These are phyloP conservation scores for Hymenoscyphus scutula DNA, from an alignment of 2,329 filamentous ascomycete species.

Conservation along the genomic window DNA sequence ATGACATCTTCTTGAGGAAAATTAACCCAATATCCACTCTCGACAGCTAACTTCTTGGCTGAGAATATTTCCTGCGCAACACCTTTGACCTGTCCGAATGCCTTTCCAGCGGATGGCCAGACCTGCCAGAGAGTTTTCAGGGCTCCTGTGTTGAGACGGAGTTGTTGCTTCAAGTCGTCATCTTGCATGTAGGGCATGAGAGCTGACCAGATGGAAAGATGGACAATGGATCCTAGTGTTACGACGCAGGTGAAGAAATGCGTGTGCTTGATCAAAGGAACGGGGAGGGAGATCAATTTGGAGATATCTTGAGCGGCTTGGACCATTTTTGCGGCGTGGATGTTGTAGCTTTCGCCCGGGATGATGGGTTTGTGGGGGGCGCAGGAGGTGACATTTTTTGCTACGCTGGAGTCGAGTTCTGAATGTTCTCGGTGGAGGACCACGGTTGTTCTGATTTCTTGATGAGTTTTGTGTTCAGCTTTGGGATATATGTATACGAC, in stretches of 20 bases:
- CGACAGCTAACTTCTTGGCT: slow-evolving; percentile 32
- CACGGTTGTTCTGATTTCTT: slow-evolving; percentile 53
- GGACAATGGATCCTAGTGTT: slow-evolving; percentile 73
- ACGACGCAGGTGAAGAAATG: slow-evolving; percentile 81
- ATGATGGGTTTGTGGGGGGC: slow-evolving; percentile 56
- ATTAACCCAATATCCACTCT: slow-evolving; percentile 31
- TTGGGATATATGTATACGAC: slow-evolving; percentile 7
- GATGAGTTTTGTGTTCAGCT: not conserved
- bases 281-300: slow-evolving; percentile 68
- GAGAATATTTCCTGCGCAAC: slow-evolving; percentile 69
- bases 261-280: slow-evolving; percentile 68
- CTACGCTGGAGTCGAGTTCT: slow-evolving; percentile 54
- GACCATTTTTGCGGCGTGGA: slow-evolving; percentile 75
- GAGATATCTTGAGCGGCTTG: slow-evolving; percentile 75
- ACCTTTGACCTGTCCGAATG: slow-evolving; percentile 68
- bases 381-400: slow-evolving; percentile 44
- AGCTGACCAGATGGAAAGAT: slow-evolving; percentile 73
- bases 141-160: slow-evolving; percentile 64
- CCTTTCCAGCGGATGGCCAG: slow-evolving; percentile 50
- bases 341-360: slow-evolving; percentile 37
- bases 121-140: slow-evolving; percentile 24
- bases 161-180: slow-evolving; percentile 67
- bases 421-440: slow-evolving; percentile 77
- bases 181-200: slow-evolving; percentile 58
- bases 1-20: slow-evolving; percentile 35